phyloP scores from a whole-genome alignment of 768 basidiomycete genomes.

The Candolleomyces eurysporus region DNA sequence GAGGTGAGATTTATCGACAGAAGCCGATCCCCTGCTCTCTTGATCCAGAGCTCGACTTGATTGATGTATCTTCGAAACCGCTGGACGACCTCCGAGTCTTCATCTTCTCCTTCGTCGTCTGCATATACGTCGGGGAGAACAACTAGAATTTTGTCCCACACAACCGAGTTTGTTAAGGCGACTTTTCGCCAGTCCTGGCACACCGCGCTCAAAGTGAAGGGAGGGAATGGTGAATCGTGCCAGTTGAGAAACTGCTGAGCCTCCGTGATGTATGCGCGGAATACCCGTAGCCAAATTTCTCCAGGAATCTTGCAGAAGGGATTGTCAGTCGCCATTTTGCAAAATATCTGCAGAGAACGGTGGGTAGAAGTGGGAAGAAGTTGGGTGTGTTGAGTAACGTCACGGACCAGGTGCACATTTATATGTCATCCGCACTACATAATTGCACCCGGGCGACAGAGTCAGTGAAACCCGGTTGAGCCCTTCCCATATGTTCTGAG shows the following conservation, averaged over 20 bases:
- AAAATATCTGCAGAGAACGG: no score
- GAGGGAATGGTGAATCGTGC: background rate
- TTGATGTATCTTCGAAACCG: background rate
- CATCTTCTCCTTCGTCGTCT: background rate
- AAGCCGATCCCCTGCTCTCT: background rate
- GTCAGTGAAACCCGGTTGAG: no score
- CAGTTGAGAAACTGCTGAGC: background rate
- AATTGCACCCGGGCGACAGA: no score
- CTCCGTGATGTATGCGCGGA: background rate
- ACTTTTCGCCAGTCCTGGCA: background rate
- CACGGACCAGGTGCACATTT: no score
- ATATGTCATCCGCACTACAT: no score
- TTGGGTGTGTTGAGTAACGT: no score
- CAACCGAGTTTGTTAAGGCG: background rate
- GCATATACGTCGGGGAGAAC: background rate
- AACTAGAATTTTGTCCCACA: background rate
- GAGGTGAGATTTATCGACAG: background rate
- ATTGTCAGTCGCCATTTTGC: background rate
- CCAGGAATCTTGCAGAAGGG: background rate
- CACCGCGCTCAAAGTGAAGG: background rate
- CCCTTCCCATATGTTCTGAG: no score
- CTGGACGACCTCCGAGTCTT: background rate
- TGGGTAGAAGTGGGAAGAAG: no score
- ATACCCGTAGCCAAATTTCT: background rate
- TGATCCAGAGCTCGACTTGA: background rate